Evolutionary conservation across 139 green algal genomes (phyloP), one percentile per base, ranked within the genome.

Genomic region (Asterochloris sp.): DNA sequence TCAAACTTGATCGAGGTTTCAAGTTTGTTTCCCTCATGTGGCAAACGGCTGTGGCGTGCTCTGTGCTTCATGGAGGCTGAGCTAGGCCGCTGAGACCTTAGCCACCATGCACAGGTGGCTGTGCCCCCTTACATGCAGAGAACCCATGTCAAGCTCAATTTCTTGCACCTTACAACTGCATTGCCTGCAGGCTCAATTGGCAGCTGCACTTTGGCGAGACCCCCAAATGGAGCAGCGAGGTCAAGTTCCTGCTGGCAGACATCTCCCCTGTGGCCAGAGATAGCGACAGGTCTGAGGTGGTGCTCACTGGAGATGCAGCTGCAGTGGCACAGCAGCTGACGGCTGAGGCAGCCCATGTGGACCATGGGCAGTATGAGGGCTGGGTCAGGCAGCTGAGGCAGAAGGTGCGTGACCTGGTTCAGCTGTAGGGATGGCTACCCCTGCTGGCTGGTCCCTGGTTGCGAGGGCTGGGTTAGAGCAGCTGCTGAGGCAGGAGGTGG

Each of bases 171-270:
- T 4, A 24, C 74, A 67, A 24, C 16, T 76, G 69, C 63, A 68
- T 29, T 12, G 0, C 29, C 11, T 74, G 63, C 87, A 90, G 87
- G 23, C 82, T 97, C 23, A 97, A 97, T 83, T 97, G 93, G 93
- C 90, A 94, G 86, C 87, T 96, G 81, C 92, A 96, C 84, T 96
- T 96, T 88, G 93, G 91, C 0, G 90, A 95, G 82, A 26, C 91
- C 0, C 93, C 93, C 14, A 86, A 88, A 54, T 97, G 92, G 92
- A 73, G 76, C 10, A 62, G 16, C 21, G 63, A 66, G 16, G 88
- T 90, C 11, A 92, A 91, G 79, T 97, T 97, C 78, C 82, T 97
- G 6, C 82, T 96, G 79, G 83, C 94, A 64, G 92, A 96, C 63
- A 66, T 84, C 0, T 83, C 85, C 19, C 85, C 89, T 9, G 83